A percentile compares a stretch with the other conserved stretches of the same genome.
Evolutionary conservation across 768 basidiomycete species (phyloP).

Genomic region (Cubamyces sp.): DNA sequence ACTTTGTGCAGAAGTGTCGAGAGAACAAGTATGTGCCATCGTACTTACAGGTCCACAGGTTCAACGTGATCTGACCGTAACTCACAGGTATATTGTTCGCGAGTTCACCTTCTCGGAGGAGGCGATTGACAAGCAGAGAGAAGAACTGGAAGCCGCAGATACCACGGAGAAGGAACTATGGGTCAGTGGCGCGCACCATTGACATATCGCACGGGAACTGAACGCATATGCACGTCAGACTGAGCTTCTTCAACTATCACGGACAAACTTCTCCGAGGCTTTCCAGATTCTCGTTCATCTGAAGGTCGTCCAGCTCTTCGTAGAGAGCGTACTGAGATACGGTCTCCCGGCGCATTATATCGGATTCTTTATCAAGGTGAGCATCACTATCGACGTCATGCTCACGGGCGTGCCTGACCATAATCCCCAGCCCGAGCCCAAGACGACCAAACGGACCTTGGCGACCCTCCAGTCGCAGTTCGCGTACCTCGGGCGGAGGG

Average conservation of each 20-base stretch:
- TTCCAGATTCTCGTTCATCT: slow-evolving; percentile 94
- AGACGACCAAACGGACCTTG: slow-evolving; percentile 80
- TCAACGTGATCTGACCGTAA: not conserved
- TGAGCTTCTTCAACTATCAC: slow-evolving; percentile 84
- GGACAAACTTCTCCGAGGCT: slow-evolving; percentile 97
- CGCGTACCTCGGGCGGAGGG: slow-evolving; percentile 76
- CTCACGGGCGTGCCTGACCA: not conserved
- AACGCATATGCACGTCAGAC: slow-evolving; percentile 54
- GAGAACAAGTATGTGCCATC: slow-evolving; percentile 79
- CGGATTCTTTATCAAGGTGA: slow-evolving; percentile 80
- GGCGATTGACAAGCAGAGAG: slow-evolving; percentile 74
- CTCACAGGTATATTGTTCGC: slow-evolving; percentile 82
- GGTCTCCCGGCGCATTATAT: slow-evolving; percentile 92
- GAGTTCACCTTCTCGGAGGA: slow-evolving; percentile 92
- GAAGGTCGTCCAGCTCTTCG: slow-evolving; percentile 88
- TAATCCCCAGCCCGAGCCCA: slow-evolving; percentile 76
- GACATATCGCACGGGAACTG: not conserved
- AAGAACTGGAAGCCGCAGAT: slow-evolving; percentile 80
- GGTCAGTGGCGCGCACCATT: slow-evolving; percentile 55
- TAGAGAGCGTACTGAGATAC: slow-evolving; percentile 94
- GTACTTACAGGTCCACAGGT: not conserved
- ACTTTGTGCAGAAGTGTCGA: slow-evolving; percentile 91
- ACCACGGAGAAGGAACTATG: slow-evolving; percentile 95
- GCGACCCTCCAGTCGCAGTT: slow-evolving; percentile 75
- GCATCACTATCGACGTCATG: slow-evolving; percentile 19